Conservation (phyloP, 345 rosid species). For the Melaleuca quinquenervia region DNA sequence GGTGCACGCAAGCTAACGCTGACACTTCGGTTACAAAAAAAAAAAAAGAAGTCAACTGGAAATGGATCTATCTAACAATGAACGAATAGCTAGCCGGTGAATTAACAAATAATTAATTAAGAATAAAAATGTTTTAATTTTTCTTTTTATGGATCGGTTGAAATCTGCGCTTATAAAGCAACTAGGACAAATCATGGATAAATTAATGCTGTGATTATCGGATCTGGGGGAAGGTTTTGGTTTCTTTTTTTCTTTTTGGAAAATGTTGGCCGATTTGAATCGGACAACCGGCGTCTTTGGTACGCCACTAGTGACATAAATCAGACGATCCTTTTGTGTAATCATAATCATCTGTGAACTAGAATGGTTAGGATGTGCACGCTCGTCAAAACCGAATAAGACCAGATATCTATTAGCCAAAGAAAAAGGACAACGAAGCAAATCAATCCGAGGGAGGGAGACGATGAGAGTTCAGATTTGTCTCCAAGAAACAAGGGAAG, state of each 20-base stretch:
- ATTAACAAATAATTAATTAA: not conserved
- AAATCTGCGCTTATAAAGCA: not conserved
- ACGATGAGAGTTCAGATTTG: not conserved
- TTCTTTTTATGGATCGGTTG: not conserved
- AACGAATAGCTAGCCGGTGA: not conserved
- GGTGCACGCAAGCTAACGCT: too few species aligned
- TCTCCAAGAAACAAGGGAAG: not conserved
- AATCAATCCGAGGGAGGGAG: not conserved
- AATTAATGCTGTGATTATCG: not conserved
- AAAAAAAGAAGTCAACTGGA: accelerated
- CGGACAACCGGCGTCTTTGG: too few species aligned
- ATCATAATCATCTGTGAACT: not conserved
- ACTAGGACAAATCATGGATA: not conserved
- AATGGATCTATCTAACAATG: not conserved
- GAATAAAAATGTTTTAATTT: not conserved
- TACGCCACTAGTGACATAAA: too few species aligned
- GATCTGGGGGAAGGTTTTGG: too few species aligned
- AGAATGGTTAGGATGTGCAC: not conserved
- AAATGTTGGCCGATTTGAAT: too few species aligned
- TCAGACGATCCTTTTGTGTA: too few species aligned
- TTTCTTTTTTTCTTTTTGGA: too few species aligned
- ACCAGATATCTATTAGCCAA: not conserved
- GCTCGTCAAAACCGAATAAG: not conserved
- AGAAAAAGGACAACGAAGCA: not conserved
- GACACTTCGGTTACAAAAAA: too few species aligned